Evolutionary conservation across 2,329 filamentous ascomycete species (phyloP).

Genomic region (Rachicladosporium sp.): DNA sequence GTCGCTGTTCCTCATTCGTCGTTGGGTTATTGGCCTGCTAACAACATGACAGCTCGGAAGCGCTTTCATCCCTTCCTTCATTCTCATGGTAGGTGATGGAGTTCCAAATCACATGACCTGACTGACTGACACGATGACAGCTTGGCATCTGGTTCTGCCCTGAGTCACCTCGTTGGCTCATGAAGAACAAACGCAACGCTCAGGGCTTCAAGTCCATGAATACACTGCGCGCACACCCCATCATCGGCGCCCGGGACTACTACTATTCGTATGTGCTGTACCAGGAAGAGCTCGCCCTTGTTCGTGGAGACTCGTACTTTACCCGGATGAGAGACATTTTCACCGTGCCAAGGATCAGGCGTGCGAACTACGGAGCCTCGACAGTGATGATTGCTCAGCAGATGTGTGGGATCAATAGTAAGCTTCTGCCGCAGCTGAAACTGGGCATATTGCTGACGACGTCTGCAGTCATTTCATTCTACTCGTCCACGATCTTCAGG

Average conservation of each 20-base stretch:
- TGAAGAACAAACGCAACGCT: conserved; percentile 33
- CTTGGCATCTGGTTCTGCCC: conserved; percentile 24
- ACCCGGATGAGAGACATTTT: conserved; percentile 38
- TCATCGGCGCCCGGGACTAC: conserved; percentile 44
- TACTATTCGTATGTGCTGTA: conserved; percentile 37
- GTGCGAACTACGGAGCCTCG: conserved; percentile 26
- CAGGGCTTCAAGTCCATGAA: conserved; percentile 39
- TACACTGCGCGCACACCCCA: conserved; percentile 34
- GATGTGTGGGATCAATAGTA: conserved; percentile 24
- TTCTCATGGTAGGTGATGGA: conserved; percentile 12
- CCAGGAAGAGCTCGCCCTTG: conserved; percentile 22
- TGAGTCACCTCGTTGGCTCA: conserved; percentile 40
- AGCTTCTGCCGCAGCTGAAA: background rate
- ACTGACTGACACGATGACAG: no score
- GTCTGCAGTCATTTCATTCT: conserved; percentile 24
- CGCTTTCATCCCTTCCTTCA: conserved; percentile 38
- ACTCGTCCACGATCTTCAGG: conserved; percentile 26
- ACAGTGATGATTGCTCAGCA: conserved; percentile 26
- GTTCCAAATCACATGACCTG: no score
- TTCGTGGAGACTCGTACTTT: conserved; percentile 28
- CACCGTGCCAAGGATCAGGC: conserved; percentile 34
- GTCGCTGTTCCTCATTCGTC: no score
- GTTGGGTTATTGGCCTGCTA: no score
- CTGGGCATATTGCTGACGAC: background rate
- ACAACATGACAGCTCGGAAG: conserved; percentile 38